These are phyloP conservation scores for Lactarius vividus DNA, from an alignment of 768 basidiomycete species.

Conservation along the genomic window DNA sequence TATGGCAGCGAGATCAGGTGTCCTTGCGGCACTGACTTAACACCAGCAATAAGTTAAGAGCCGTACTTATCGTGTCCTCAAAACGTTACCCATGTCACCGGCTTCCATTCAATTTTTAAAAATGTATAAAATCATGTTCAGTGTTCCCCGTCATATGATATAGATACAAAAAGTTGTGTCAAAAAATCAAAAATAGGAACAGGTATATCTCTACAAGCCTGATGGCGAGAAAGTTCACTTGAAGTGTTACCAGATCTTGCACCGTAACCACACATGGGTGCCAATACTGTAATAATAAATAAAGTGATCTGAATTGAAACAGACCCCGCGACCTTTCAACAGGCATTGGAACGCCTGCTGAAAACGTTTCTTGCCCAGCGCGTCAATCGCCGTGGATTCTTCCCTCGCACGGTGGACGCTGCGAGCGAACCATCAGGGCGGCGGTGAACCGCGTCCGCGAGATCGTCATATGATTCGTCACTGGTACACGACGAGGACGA, in stretches of 20 bases:
- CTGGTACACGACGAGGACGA: conserved; percentile 11
- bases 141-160: not conserved
- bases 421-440: not conserved
- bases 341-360: not conserved
- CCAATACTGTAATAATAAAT: conserved; percentile 7
- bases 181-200: not conserved
- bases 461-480: not conserved
- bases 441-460: not conserved
- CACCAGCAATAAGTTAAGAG: too few species aligned
- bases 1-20: too few species aligned
- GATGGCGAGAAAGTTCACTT: not conserved
- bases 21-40: too few species aligned
- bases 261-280: not conserved
- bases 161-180: not conserved
- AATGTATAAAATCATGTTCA: not conserved
- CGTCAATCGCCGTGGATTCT: conserved; percentile 5
- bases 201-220: not conserved
- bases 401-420: not conserved
- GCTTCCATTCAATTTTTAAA: not conserved
- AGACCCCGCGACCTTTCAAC: not conserved
- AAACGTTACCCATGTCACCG: too few species aligned
- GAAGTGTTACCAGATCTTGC: not conserved
- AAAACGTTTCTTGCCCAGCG: conserved; percentile 18
- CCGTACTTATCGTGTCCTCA: too few species aligned
- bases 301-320: not conserved